Conservation (phyloP, 306 rosid genomes). For the Medicago lupulina region DNA sequence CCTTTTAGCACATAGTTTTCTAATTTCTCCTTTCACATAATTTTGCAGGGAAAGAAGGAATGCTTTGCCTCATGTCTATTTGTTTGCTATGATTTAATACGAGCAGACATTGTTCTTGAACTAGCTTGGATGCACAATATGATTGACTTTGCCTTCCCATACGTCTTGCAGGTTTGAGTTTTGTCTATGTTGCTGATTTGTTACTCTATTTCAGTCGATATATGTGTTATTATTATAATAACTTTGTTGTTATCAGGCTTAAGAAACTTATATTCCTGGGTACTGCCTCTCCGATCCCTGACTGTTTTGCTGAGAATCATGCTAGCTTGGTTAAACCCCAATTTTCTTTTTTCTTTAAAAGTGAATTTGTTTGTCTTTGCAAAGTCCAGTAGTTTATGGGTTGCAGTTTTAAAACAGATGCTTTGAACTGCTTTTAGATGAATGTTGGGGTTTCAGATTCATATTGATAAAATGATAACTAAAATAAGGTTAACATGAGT, state of each 20-base stretch:
- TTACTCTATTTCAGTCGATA: conserved; percentile 29
- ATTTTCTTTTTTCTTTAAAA: conserved; percentile 11
- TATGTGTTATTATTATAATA: conserved; percentile 28
- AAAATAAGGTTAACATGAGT: conserved; percentile 3
- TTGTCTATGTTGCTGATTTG: conserved; percentile 17
- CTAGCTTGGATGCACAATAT: conserved; percentile 98
- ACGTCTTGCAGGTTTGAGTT: conserved; percentile 81
- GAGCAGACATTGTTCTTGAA: conserved; percentile 83
- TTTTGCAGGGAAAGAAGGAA: conserved; percentile 95
- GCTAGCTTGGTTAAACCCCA: conserved; percentile 8
- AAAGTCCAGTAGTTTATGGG: conserved; percentile 13
- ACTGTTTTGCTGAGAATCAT: background rate
- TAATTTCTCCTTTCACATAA: conserved; percentile 40
- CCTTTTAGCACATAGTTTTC: conserved; percentile 15
- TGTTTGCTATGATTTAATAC: conserved; percentile 91
- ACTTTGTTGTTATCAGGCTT: conserved; percentile 32
- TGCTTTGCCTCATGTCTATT: conserved; percentile 99
- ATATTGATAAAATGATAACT: conserved; percentile 25
- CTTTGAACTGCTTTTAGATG: conserved; percentile 36
- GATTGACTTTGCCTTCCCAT: conserved; percentile 98
- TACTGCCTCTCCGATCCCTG: background rate
- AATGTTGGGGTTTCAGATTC: conserved; percentile 32
- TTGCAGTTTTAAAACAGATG: background rate
- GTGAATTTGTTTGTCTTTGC: conserved; percentile 8
- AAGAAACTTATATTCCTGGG: background rate